Conservation (phyloP, 768 basidiomycete species). For the Pleurotus eryngii region DNA sequence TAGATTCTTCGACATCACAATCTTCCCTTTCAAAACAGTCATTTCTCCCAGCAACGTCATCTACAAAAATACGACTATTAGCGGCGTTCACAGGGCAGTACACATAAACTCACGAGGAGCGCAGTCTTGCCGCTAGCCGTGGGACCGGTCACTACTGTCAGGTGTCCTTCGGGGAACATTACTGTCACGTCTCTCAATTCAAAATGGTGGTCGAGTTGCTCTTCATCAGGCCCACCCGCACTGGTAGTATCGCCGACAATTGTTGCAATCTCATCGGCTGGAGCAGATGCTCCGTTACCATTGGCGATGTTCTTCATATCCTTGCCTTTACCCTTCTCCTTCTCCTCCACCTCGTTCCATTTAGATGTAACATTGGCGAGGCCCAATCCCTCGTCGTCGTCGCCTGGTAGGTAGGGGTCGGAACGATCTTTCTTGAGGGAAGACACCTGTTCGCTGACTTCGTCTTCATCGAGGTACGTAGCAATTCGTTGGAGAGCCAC, state of each 20-base stretch:
- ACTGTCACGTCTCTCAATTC: slow-evolving; percentile 66
- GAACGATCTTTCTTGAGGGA: slow-evolving; percentile 45
- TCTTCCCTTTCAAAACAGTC: slow-evolving; percentile 45
- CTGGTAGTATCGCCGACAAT: not conserved
- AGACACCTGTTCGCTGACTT: slow-evolving; percentile 66
- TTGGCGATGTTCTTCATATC: slow-evolving; percentile 14
- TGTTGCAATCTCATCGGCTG: slow-evolving; percentile 2
- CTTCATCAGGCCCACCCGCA: slow-evolving; percentile 10
- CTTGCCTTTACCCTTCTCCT: slow-evolving; percentile 16
- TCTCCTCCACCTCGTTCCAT: slow-evolving; percentile 53
- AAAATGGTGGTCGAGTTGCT: slow-evolving; percentile 50
- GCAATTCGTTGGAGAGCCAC: slow-evolving; percentile 69
- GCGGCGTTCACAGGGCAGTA: not conserved
- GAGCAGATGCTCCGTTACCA: slow-evolving; percentile 12
- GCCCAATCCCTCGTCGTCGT: slow-evolving; percentile 43
- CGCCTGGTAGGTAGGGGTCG: slow-evolving; percentile 23
- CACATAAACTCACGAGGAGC: slow-evolving; percentile 46
- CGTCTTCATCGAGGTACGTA: slow-evolving; percentile 66
- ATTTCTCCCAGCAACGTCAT: slow-evolving; percentile 75
- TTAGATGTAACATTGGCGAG: slow-evolving; percentile 57
- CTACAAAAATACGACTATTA: slow-evolving; percentile 24
- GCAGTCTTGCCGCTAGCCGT: slow-evolving; percentile 86
- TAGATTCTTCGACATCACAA: slow-evolving; percentile 66
- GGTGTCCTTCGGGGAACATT: slow-evolving; percentile 65
- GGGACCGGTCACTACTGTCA: slow-evolving; percentile 73